Evolutionary conservation across 495 filamentous ascomycete species (phyloP).

Genomic region (Baudoinia panamericana): DNA sequence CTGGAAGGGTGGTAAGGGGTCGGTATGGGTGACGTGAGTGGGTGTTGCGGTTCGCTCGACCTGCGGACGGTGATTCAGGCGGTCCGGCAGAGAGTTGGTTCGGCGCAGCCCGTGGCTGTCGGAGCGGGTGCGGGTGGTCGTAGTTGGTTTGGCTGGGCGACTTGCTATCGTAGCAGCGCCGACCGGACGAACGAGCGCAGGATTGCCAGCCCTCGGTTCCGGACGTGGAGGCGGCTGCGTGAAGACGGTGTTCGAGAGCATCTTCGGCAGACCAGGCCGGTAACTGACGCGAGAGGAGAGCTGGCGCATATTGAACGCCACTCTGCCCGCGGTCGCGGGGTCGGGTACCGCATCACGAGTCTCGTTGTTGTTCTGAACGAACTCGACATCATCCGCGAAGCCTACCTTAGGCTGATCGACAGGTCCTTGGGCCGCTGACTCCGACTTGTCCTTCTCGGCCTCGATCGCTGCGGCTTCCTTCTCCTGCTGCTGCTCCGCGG

Average conservation of each 20-base stretch:
- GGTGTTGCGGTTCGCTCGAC: no score
- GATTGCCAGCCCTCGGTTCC: conserved; percentile 2
- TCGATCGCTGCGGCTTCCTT: conserved; percentile 3
- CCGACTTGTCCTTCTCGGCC: conserved; percentile 8
- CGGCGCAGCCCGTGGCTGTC: conserved; percentile 52
- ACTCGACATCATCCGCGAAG: conserved; percentile 24
- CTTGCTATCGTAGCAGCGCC: no score
- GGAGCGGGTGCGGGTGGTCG: conserved; percentile 14
- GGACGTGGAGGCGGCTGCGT: conserved; percentile 23
- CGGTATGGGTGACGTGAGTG: conserved; percentile 20
- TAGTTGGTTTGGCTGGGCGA: no score
- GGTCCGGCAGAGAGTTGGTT: conserved; percentile 66
- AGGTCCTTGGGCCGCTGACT: not conserved
- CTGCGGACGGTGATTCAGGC: conserved; percentile 28
- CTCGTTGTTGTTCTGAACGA: conserved; percentile 6
- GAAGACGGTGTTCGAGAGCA: conserved; percentile 56
- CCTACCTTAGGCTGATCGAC: conserved; percentile 20
- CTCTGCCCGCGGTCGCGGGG: conserved; percentile 23
- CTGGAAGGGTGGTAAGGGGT: conserved; percentile 28
- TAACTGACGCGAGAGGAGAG: conserved; percentile 36
- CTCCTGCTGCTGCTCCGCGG: conserved; percentile 17
- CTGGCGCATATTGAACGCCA: conserved; percentile 35
- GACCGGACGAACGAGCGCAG: no score
- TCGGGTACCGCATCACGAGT: not conserved
- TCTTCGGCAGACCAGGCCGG: conserved; percentile 41